Percentiles rank a stretch among this genome's conserved stretches.
Conservation (phyloP, 2,329 filamentous ascomycete genomes). For the Aspergillus caelatus region DNA sequence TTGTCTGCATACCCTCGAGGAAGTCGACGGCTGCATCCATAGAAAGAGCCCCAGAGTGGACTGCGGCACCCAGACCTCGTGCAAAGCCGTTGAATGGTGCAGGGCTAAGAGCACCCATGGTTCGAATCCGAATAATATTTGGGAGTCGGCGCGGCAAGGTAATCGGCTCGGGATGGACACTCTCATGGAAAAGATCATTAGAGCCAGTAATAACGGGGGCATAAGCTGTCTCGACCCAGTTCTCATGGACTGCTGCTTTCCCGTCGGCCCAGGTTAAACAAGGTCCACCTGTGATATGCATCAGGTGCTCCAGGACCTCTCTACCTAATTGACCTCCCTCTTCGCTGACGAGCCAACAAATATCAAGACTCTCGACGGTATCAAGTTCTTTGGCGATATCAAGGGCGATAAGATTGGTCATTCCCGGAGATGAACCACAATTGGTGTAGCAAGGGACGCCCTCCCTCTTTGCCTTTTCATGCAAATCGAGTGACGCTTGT, state of each 20-base stretch:
- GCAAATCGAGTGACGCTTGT: background rate
- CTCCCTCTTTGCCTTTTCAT: background rate
- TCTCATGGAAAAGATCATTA: background rate
- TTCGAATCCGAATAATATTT: background rate
- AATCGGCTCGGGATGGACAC: background rate
- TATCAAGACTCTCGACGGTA: background rate
- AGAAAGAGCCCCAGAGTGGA: background rate
- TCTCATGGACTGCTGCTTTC: slow-evolving; percentile 15
- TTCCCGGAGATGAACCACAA: background rate
- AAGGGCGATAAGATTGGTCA: background rate
- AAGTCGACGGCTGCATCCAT: background rate
- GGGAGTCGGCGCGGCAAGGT: background rate
- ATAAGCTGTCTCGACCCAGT: background rate
- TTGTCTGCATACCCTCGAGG: background rate
- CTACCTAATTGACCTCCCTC: background rate
- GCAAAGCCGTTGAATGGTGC: slow-evolving; percentile 1
- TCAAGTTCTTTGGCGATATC: background rate
- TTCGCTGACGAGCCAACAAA: background rate
- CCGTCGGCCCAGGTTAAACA: slow-evolving; percentile 21
- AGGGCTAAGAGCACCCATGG: background rate
- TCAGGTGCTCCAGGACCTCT: slow-evolving; percentile 2
- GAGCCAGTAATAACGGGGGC: background rate
- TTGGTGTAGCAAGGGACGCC: background rate
- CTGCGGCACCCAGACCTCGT: background rate
- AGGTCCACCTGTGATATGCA: slow-evolving; percentile 21